Base-by-base conservation (phyloP, 1,139 yeast genomes). In the Zygosaccharomyces pseudobailii region DNA sequence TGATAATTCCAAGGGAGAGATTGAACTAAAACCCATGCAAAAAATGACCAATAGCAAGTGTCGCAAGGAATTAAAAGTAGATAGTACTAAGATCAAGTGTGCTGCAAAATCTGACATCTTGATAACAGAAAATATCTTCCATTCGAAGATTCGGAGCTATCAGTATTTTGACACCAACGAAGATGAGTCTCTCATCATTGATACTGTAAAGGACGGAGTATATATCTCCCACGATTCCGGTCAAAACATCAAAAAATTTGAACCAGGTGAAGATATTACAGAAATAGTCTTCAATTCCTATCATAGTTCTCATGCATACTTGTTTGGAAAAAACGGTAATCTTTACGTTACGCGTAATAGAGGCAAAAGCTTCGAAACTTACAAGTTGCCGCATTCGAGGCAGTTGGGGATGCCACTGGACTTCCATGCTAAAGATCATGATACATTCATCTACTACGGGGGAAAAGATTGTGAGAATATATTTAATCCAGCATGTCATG, bases 161-260 rank as follows among this genome's bases (percentile, higher is more conserved):
- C 68, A 70, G 49, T 71, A 73, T 35, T 61, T 63, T 39, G 64
- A 66, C 31, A 65, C 71, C 6, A 64, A 57, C 21, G 67, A 63
- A 8, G 88, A 84, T 50, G 96, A 90, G 62, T 85, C 95, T 8
- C 66, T 92, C n/a, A 59, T 92, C 20, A 67, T 86, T 10, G 73
- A 76, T 45, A 84, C 92, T 0, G 65, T 68, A 23, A 68, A 71
- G 31, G 73, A 78, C 33, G 68, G 71, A 7, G 73, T 82, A 2
- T 83, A 69, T 56, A 74, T 87, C 10, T 86, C 96, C 0, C 85
- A 81, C 59, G 82, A 89, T 66, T 95, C 94, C 40, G 97, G 97
- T 20, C 62, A 71, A 3, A 66, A 67, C 1, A 84, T 90, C 70
- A 71, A 71, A 13, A 69, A 70, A 51, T 72, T 78, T 21, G 75